Evolutionary conservation across 345 rosid genomes (phyloP).

Genomic region (Rubroshorea leprosula): DNA sequence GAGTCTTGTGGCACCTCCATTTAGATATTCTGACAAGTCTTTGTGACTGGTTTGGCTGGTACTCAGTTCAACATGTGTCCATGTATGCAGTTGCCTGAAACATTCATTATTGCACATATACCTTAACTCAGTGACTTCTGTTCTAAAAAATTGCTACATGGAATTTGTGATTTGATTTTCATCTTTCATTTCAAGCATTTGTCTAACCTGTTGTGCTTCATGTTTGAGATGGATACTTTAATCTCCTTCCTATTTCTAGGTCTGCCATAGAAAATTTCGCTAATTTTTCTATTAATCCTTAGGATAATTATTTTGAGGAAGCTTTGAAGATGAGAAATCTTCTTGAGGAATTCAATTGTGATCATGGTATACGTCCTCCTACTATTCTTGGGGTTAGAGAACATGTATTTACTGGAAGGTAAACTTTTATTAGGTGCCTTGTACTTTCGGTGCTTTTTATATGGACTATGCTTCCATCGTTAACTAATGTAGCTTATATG

Average conservation of each 20-base stretch:
- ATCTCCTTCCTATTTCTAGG: too few species aligned
- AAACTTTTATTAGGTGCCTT: constrained; percentile 10
- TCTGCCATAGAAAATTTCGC: too few species aligned
- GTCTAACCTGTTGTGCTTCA: not conserved
- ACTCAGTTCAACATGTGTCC: not conserved
- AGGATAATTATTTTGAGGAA: constrained; percentile 99
- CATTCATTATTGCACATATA: too few species aligned
- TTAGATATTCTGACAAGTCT: not conserved
- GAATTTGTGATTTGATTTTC: too few species aligned
- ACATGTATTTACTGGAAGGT: constrained; percentile 97
- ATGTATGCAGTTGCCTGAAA: not conserved
- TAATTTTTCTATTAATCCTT: constrained; percentile 5
- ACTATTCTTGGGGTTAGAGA: constrained; percentile 99
- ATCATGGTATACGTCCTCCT: constrained; percentile 86
- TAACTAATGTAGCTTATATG: constrained; percentile 11
- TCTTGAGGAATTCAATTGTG: constrained; percentile 74
- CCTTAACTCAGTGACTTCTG: too few species aligned
- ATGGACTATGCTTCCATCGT: not conserved
- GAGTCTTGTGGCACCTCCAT: not conserved
- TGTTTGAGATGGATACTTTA: not conserved
- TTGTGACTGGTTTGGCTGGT: not conserved
- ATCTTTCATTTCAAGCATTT: too few species aligned
- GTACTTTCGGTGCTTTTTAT: constrained; percentile 1
- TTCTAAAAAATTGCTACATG: too few species aligned
- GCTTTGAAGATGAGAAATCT: constrained; percentile 98